Percentiles rank a stretch among this genome's conserved stretches.
Evolutionary conservation across 805 yeast genomes (phyloP).

Genomic region (Sugiyamaella chiloensis): DNA sequence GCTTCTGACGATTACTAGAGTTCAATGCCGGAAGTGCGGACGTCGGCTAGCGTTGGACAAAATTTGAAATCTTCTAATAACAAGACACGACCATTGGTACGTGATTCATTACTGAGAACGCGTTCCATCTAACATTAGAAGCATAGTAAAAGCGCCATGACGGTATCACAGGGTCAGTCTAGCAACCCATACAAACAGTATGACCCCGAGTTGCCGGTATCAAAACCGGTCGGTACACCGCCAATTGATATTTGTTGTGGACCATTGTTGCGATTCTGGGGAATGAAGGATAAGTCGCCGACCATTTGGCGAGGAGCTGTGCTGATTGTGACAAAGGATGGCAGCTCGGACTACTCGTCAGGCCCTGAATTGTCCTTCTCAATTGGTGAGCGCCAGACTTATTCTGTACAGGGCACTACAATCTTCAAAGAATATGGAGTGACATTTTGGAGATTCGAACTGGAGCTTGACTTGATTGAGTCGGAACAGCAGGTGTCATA

Average conservation of each 20-base stretch:
- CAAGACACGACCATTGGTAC: no score
- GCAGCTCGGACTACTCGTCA: conserved; percentile 23
- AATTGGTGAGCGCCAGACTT: conserved; percentile 2
- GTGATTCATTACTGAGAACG: no score
- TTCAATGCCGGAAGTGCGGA: background rate
- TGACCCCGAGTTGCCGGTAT: conserved; percentile 9
- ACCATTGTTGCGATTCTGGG: conserved; percentile 69
- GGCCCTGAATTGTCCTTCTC: conserved; percentile 32
- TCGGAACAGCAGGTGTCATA: conserved; percentile 65
- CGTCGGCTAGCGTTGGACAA: background rate
- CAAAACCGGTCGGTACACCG: conserved; percentile 21
- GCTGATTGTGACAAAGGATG: conserved; percentile 57
- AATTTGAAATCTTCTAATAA: no score
- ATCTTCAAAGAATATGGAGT: conserved; percentile 46
- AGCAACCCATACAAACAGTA: background rate
- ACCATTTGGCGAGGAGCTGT: conserved; percentile 65
- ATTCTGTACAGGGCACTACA: conserved; percentile 30
- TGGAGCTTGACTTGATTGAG: conserved; percentile 47
- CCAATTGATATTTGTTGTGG: conserved; percentile 44
- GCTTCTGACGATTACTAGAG: no score
- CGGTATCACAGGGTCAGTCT: background rate
- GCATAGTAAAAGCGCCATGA: conserved; percentile 2
- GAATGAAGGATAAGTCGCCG: conserved; percentile 50
- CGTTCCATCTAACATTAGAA: background rate
- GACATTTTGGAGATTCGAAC: conserved; percentile 63